Evolutionary conservation across 768 basidiomycete species (phyloP), one percentile per base, ranked within the genome.

Genomic region (Mycena pura): DNA sequence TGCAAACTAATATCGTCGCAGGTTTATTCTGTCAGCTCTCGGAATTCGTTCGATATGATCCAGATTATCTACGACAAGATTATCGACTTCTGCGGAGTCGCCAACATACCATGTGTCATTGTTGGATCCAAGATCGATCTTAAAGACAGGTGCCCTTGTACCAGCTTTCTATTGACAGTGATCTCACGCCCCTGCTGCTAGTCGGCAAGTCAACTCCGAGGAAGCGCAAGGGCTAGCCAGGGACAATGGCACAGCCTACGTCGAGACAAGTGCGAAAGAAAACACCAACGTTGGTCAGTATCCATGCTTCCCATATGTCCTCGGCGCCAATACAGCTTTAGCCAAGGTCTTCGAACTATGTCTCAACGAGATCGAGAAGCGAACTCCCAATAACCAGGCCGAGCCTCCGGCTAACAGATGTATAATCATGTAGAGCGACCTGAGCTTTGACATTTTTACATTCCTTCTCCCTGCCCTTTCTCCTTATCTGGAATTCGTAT

Each of bases 21-120:
- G 64, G 64, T 98, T 40, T 99, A 98, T 79, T 93, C 93, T 2
- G 94, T 99, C 76, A 86, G 93, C 9, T 93, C 92, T 28, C 82
- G 90, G 61, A 88, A 89, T 69, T 95, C 93, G 13, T 98, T 97
- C 81, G 91, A 98, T 69, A 97, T 98, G 93, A 85, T 98, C 67
- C 87, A 91, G 72, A 89, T 93, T 70, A 86, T 97, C 49, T 91
- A 96, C 70, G 91, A 97, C 83, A 96, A 96, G 84, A 93, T 98
- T 67, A 78, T 93, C 69, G 86, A 92, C 76, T 96, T 93, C 72
- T 91, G 90, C 64, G 95, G 95, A 54, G 82, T 89, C 55, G 85
- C 86, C 59, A 88, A 89, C 65, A 90, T 99, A 58, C 95, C 96
- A 13, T 95, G 95, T 76, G 95, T 98, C 40, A 88, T 98, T 65